Evolutionary conservation across 2,329 filamentous ascomycete species (phyloP), one percentile per base, ranked within the genome.

Genomic region (Neopestalotiopsis sp.): DNA sequence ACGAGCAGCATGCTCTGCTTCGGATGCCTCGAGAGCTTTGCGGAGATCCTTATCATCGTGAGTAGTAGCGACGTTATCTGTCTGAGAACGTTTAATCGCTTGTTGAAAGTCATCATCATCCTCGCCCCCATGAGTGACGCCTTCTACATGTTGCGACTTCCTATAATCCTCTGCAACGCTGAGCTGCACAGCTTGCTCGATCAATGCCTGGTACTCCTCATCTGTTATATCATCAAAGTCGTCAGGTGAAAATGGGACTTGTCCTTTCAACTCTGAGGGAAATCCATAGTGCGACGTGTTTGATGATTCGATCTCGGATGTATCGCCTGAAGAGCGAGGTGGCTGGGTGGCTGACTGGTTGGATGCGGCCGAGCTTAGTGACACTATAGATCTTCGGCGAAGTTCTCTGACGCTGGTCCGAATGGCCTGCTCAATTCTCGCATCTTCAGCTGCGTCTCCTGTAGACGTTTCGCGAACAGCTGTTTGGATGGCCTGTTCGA

Each of bases 401-500:
- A 87, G 80, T 45, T 92, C 90, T 14, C 81, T 82, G 17, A 96
- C 84, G 71, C 91, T 94, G 5, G 92, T 90, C 14, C 92, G 86
- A 65, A 97, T 92, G 1, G 93, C 93, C 24, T 88, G 85, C 76
- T 94, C 93, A 62, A 97, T 86, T 69, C 88, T 84, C 28, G 85
- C 86, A 74, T 96, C 94, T 77, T 96, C 92, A 24, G 89, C 85
- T 0, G 85, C 76, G 71, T 95, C 86, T 12, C 93, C 93, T 1
- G 83, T 85, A 0, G 92, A 94, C 0, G 92, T 94, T 75, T 92
- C 87, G 7, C 83, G 82, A 1, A 96, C 91, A 1, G 91, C 92
- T 12, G 84, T 84, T 66, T 86, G 87, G 69, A 96, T 95, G 1
- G 93, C 93, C 57, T 87, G 83, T 76, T 95, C 92, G 57, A 94